These are phyloP conservation scores for Trichoderma polysporum DNA, from an alignment of 2,329 filamentous ascomycete species.

Conservation along the genomic window DNA sequence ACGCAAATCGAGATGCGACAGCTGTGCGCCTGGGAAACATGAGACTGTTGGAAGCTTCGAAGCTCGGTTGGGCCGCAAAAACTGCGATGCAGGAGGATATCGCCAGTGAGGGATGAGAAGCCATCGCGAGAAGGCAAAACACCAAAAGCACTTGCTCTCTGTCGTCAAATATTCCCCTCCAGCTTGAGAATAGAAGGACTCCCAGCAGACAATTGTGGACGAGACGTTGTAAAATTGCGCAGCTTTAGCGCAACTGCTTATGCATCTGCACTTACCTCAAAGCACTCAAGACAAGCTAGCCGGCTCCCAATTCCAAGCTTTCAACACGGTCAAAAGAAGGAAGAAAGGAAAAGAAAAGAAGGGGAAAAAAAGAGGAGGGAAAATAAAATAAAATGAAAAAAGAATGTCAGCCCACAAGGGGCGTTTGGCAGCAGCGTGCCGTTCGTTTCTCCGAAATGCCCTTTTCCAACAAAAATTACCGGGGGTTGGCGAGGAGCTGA, in stretches of 20 bases:
- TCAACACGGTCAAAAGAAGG: slow-evolving; percentile 2
- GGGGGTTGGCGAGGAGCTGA: slow-evolving; percentile 14
- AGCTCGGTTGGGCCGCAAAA: not conserved
- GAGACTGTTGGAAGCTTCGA: not conserved
- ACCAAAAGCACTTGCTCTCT: not conserved
- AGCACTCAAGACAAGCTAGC: slow-evolving; percentile 7
- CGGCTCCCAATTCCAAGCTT: slow-evolving; percentile 13
- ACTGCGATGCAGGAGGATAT: not conserved
- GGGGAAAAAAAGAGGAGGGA: not conserved
- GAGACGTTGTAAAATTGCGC: slow-evolving; percentile 18
- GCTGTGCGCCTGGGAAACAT: not conserved
- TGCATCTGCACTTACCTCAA: slow-evolving; percentile 18
- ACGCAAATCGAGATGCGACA: not conserved
- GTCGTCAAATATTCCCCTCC: not conserved
- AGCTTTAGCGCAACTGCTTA: slow-evolving; percentile 13
- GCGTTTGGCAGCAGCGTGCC: slow-evolving; percentile 19
- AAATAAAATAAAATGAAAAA: slow-evolving; percentile 4
- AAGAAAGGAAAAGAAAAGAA: not conserved
- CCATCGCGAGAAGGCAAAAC: not conserved
- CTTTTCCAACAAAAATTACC: slow-evolving; percentile 19
- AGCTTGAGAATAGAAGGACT: not conserved
- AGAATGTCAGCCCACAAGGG: slow-evolving; percentile 21
- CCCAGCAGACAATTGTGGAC: not conserved
- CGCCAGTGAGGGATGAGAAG: not conserved
- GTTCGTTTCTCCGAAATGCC: slow-evolving; percentile 11